Conservation (phyloP, 345 rosid genomes). For the Nephelium lappaceum region DNA sequence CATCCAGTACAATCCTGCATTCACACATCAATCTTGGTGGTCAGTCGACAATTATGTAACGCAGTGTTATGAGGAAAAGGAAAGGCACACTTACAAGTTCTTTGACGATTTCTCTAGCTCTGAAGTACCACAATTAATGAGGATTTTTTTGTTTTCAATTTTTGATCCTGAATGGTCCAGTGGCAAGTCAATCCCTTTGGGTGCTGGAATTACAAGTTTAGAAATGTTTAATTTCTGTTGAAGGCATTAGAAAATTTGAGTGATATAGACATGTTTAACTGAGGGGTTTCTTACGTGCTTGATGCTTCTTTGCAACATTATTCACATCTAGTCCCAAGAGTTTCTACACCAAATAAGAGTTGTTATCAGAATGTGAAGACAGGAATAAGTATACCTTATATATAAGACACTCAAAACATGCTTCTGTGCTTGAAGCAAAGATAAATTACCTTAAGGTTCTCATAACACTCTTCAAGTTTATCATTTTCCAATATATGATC, state of each 20-base stretch:
- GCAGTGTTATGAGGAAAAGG: neutral
- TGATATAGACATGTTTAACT: neutral
- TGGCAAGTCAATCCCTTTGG: slow-evolving; percentile 57
- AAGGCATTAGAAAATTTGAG: neutral
- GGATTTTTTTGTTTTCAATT: slow-evolving; percentile 52
- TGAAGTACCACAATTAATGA: slow-evolving; percentile 39
- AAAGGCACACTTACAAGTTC: slow-evolving; percentile 50
- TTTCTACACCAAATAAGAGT: slow-evolving; percentile 41
- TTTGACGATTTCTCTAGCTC: slow-evolving; percentile 45
- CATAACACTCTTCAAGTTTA: slow-evolving; percentile 78
- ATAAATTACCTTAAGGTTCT: slow-evolving; percentile 69
- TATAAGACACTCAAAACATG: neutral
- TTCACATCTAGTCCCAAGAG: slow-evolving; percentile 57
- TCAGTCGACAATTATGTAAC: neutral
- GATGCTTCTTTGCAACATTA: slow-evolving; percentile 34
- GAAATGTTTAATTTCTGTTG: slow-evolving; percentile 18
- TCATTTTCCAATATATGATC: slow-evolving; percentile 70
- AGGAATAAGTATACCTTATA: neutral
- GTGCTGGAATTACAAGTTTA: slow-evolving; percentile 45
- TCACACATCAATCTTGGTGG: neutral
- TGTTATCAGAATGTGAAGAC: slow-evolving; percentile 15
- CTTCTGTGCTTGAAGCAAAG: neutral
- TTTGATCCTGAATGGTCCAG: slow-evolving; percentile 49
- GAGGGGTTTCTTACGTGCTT: slow-evolving; percentile 49
- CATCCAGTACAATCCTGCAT: slow-evolving; percentile 73